These are phyloP conservation scores for Chlamydomonas asymmetrica DNA, from an alignment of 139 green algal species.

Conservation along the genomic window DNA sequence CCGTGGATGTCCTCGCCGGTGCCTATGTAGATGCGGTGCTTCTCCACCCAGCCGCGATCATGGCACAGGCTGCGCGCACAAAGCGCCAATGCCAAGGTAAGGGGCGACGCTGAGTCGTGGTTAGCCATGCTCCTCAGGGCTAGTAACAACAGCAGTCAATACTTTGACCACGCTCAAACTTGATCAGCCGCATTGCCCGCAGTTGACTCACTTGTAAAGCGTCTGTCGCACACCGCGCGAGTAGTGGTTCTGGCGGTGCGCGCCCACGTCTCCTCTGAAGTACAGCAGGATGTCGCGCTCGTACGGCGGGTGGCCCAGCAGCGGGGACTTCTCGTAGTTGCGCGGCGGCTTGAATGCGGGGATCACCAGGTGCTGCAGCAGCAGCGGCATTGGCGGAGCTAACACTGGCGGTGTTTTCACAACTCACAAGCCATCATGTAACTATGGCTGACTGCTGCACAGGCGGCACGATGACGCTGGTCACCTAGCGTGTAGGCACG, in stretches of 20 bases:
- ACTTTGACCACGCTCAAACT: too few relatives aligned
- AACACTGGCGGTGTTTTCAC: too few relatives aligned
- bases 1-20: not conserved
- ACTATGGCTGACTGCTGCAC: too few relatives aligned
- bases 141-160: too few relatives aligned
- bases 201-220: constrained; percentile 13
- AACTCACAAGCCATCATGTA: too few relatives aligned
- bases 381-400: too few relatives aligned
- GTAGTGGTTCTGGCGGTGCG: constrained; percentile 28
- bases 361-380: constrained; percentile 49
- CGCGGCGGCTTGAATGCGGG: constrained; percentile 34
- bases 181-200: too few relatives aligned
- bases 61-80: not conserved
- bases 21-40: not conserved
- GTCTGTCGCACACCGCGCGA: constrained; percentile 35
- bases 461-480: too few relatives aligned
- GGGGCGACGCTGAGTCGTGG: too few relatives aligned
- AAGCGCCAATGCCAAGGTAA: too few relatives aligned
- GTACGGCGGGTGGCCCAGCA: constrained; percentile 20
- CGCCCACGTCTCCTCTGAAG: constrained; percentile 30
- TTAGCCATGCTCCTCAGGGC: too few relatives aligned
- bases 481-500: too few relatives aligned
- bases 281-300: constrained; percentile 38
- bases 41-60: not conserved
- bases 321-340: constrained; percentile 36